Conservation (phyloP, 768 basidiomycete species). For the Russula ochroleuca region DNA sequence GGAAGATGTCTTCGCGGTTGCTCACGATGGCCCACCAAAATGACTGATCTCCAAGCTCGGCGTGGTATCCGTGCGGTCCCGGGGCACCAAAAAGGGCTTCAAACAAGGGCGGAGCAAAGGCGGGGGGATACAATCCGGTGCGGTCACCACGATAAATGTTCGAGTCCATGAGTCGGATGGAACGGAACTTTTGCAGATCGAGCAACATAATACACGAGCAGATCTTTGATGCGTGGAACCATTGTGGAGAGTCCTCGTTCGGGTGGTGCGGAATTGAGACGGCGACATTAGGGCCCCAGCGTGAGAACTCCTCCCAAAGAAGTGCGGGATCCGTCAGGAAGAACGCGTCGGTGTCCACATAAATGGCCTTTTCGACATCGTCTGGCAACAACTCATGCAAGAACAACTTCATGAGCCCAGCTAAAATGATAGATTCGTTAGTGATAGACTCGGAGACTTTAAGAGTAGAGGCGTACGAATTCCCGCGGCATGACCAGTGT, state of each 20-base stretch:
- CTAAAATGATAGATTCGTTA: slow-evolving; percentile 29
- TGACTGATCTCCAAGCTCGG: slow-evolving; percentile 49
- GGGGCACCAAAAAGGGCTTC: slow-evolving; percentile 43
- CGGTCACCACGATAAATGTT: slow-evolving; percentile 36
- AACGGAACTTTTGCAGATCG: slow-evolving; percentile 43
- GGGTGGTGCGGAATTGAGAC: slow-evolving; percentile 46
- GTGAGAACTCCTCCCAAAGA: slow-evolving; percentile 43
- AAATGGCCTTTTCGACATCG: slow-evolving; percentile 44
- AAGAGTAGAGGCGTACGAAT: slow-evolving; percentile 36
- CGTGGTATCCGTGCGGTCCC: slow-evolving; percentile 38
- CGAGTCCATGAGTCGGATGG: slow-evolving; percentile 47
- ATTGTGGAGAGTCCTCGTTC: slow-evolving; percentile 39
- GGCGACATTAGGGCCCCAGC: slow-evolving; percentile 36
- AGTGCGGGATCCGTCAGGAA: slow-evolving; percentile 46
- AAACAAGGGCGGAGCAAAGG: slow-evolving; percentile 44
- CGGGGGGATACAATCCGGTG: slow-evolving; percentile 30
- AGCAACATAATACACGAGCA: slow-evolving; percentile 54
- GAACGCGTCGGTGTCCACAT: slow-evolving; percentile 49
- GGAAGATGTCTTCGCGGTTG: slow-evolving; percentile 40
- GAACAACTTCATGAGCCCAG: slow-evolving; percentile 52
- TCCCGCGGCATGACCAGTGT: slow-evolving; percentile 47
- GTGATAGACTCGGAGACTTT: neutral
- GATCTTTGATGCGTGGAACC: slow-evolving; percentile 46
- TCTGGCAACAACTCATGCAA: slow-evolving; percentile 48
- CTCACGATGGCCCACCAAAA: slow-evolving; percentile 55